Percentiles rank a stretch among this genome's conserved stretches.
Evolutionary conservation across 441 rosid genomes (phyloP).

Genomic region (Euphorbia celastroides): DNA sequence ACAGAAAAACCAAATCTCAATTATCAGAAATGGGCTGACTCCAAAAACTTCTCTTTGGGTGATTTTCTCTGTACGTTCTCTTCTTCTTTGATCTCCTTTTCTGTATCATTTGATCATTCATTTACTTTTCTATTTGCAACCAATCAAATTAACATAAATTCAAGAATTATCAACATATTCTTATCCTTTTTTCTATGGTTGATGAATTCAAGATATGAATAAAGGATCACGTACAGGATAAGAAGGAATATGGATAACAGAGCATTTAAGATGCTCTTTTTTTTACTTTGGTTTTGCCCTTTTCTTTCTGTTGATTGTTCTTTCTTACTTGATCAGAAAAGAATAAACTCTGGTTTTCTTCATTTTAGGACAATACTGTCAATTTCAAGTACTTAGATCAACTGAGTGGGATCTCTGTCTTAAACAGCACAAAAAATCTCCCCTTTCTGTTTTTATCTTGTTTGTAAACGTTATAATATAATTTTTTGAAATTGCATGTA

Average conservation of each 20-base stretch:
- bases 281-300: too few relatives aligned
- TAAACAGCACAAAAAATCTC: neutral
- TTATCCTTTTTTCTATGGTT: neutral
- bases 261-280: neutral
- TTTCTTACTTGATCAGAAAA: neutral
- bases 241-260: neutral
- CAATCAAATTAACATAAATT: neutral
- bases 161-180: neutral
- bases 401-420: neutral
- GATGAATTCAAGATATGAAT: neutral
- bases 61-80: constrained; percentile 81
- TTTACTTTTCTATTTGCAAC: neutral
- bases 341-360: neutral
- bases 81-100: neutral
- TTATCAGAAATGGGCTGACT: constrained; percentile 86
- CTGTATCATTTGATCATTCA: neutral
- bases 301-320: neutral
- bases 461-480: neutral
- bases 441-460: neutral
- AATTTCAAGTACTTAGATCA: neutral
- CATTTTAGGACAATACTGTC: neutral
- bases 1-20: constrained; percentile 46
- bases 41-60: constrained; percentile 70
- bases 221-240: neutral
- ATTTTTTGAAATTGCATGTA: neutral